phyloP scores from a whole-genome alignment of 768 basidiomycete genomes.

The Psilocybe subaeruginosa region DNA sequence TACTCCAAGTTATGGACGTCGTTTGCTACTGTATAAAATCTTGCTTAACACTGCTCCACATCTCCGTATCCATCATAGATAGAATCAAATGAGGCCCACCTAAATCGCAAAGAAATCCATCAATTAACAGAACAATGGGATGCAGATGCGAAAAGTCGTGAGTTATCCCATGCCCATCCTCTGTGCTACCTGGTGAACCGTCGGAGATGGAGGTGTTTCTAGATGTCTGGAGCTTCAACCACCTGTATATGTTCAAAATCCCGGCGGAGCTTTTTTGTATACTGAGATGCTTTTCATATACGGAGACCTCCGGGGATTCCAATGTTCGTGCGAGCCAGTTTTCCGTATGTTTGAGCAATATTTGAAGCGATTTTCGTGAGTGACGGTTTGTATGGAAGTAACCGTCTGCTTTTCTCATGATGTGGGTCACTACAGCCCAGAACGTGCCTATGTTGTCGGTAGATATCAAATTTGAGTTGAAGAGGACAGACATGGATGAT shows the following conservation, averaged over 20 bases:
- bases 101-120: not conserved
- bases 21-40: not conserved
- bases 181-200: not conserved
- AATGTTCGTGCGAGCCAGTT: not conserved
- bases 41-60: not conserved
- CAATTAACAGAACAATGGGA: not conserved
- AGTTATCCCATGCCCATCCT: not conserved
- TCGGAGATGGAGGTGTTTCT: not conserved
- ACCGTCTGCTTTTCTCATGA: not conserved
- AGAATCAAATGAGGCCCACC: not conserved
- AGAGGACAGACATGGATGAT: conserved; percentile 1
- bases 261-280: not conserved
- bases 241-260: not conserved
- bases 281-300: not conserved
- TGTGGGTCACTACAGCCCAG: conserved; percentile 6
- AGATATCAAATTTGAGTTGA: conserved; percentile 5
- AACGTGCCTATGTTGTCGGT: conserved; percentile 1
- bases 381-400: not conserved
- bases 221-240: not conserved
- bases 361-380: not conserved
- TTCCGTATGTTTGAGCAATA: not conserved
- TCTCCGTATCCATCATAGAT: not conserved
- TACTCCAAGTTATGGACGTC: too few species aligned
- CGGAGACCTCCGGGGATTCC: not conserved
- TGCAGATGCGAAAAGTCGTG: not conserved